Conservation (phyloP, 306 rosid species). For the Alnus glutinosa region DNA sequence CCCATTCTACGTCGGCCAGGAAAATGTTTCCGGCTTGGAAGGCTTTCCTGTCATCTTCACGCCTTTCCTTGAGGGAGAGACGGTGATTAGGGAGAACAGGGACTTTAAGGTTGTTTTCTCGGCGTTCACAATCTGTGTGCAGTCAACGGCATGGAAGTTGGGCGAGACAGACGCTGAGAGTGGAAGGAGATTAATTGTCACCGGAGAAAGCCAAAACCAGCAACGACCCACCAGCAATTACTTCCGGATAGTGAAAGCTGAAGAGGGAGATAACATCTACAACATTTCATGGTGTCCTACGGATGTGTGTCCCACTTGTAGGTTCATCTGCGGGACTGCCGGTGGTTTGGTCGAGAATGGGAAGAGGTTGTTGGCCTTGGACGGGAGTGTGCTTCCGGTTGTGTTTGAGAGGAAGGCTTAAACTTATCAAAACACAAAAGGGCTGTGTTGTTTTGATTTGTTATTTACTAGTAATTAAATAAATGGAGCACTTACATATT, state of each 20-base stretch:
- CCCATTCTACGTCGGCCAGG: slow-evolving; percentile 49
- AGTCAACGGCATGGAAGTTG: slow-evolving; percentile 42
- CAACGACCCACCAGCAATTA: slow-evolving; percentile 7
- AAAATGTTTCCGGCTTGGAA: slow-evolving; percentile 25
- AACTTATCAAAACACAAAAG: background rate
- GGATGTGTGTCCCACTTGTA: slow-evolving; percentile 50
- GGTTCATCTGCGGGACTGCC: slow-evolving; percentile 36
- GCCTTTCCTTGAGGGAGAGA: slow-evolving; percentile 38
- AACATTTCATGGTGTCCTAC: slow-evolving; percentile 54
- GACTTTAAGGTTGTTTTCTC: slow-evolving; percentile 46
- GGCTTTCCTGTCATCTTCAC: slow-evolving; percentile 42
- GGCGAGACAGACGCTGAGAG: slow-evolving; percentile 12
- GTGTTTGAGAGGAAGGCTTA: slow-evolving; percentile 19
- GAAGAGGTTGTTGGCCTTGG: slow-evolving; percentile 54
- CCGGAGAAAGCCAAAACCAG: background rate
- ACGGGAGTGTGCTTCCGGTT: slow-evolving; percentile 40
- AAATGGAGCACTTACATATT: no score
- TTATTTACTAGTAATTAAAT: no score
- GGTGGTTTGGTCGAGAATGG: slow-evolving; percentile 49
- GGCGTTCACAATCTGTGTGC: slow-evolving; percentile 24
- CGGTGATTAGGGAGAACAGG: slow-evolving; percentile 26
- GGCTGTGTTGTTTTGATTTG: no score
- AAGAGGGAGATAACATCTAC: slow-evolving; percentile 17
- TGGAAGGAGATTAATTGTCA: slow-evolving; percentile 46
- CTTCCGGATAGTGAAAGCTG: slow-evolving; percentile 31